These are phyloP conservation scores for Teratosphaeria epicoccoides DNA, from an alignment of 2,329 filamentous ascomycete genomes.

Conservation along the genomic window DNA sequence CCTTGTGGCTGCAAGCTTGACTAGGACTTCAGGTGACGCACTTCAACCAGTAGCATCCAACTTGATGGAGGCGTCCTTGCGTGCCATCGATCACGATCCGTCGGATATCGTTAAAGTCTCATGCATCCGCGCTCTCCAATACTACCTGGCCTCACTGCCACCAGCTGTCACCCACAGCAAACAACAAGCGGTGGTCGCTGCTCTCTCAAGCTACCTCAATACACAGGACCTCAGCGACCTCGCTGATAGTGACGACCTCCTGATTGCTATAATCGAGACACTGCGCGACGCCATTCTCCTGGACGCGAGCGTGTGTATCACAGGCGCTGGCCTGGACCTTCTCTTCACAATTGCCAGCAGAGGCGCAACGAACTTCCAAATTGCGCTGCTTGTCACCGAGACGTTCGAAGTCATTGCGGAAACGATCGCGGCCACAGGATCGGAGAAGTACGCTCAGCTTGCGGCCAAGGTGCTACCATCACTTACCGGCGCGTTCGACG, in stretches of 20 bases:
- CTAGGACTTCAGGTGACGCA: conserved; percentile 52
- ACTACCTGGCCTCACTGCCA: conserved; percentile 48
- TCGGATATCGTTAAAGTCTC: conserved; percentile 87
- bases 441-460: conserved; percentile 62
- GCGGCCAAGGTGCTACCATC: conserved; percentile 81
- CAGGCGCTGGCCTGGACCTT: conserved; percentile 64
- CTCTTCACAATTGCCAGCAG: conserved; percentile 84
- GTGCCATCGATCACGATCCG: conserved; percentile 62
- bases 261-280: conserved; percentile 81
- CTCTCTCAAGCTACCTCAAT: conserved; percentile 62
- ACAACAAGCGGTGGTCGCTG: conserved; percentile 51
- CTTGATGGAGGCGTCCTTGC: conserved; percentile 62
- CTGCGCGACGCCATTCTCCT: conserved; percentile 73
- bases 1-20: conserved; percentile 70
- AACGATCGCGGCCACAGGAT: conserved; percentile 52
- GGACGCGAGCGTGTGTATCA: conserved; percentile 63
- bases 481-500: conserved; percentile 78
- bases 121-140: conserved; percentile 76
- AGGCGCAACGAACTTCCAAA: conserved; percentile 81
- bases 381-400: conserved; percentile 78
- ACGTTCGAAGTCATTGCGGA: conserved; percentile 80
- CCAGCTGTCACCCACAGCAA: conserved; percentile 40
- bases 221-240: conserved; percentile 73
- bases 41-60: conserved; percentile 46
- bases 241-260: conserved; percentile 79